phyloP scores from a whole-genome alignment of 805 yeast species.

The Saturnispora saitoi region DNA sequence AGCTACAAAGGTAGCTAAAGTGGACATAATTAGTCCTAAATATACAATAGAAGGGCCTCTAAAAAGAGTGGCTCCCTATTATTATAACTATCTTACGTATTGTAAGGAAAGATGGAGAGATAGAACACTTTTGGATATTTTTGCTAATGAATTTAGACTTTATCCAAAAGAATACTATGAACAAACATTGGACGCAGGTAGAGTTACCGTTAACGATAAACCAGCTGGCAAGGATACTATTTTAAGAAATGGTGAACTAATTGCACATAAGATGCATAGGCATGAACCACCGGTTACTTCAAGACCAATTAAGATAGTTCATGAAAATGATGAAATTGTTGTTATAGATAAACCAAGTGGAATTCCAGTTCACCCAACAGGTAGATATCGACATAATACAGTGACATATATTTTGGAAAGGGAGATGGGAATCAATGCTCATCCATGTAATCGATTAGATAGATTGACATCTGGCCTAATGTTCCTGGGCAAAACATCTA shows the following conservation, averaged over 20 bases:
- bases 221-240: constrained; percentile 57
- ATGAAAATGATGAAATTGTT: constrained; percentile 65
- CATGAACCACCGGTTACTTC: constrained; percentile 84
- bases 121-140: constrained; percentile 70
- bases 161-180: constrained; percentile 58
- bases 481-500: constrained; percentile 79
- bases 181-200: constrained; percentile 47
- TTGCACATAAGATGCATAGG: constrained; percentile 70
- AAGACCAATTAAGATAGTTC: constrained; percentile 52
- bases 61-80: constrained; percentile 76
- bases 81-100: constrained; percentile 80
- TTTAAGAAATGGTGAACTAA: constrained; percentile 74
- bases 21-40: constrained; percentile 15
- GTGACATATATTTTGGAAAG: constrained; percentile 69
- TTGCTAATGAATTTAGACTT: constrained; percentile 78
- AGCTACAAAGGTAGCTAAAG: constrained; percentile 1
- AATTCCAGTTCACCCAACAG: constrained; percentile 93
- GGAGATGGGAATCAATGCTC: constrained; percentile 59
- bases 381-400: constrained; percentile 67
- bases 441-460: constrained; percentile 83
- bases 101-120: constrained; percentile 92
- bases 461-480: constrained; percentile 86
- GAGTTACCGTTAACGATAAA: constrained; percentile 62
- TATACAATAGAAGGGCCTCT: constrained; percentile 52
- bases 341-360: constrained; percentile 94